These are phyloP conservation scores for Botrytis porri DNA, from an alignment of 2,329 filamentous ascomycete genomes.

Conservation along the genomic window DNA sequence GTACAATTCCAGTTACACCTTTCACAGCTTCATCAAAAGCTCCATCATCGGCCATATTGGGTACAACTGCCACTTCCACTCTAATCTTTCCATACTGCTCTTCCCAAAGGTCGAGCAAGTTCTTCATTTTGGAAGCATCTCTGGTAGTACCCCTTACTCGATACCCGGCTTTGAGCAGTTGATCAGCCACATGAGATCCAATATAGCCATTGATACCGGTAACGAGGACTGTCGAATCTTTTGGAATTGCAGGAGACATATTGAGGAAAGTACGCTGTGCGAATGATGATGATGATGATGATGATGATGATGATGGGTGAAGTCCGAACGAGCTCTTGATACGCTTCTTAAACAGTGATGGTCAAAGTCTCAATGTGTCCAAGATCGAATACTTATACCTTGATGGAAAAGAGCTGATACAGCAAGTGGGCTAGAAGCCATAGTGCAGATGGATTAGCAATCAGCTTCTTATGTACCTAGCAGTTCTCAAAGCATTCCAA, in stretches of 20 bases:
- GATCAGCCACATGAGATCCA: slow-evolving; percentile 42
- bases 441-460: background rate
- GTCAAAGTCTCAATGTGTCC: background rate
- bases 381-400: background rate
- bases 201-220: slow-evolving; percentile 46
- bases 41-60: slow-evolving; percentile 37
- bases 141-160: slow-evolving; percentile 47
- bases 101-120: slow-evolving; percentile 38
- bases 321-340: background rate
- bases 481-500: background rate
- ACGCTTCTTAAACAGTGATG: background rate
- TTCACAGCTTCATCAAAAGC: slow-evolving; percentile 35
- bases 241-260: slow-evolving; percentile 25
- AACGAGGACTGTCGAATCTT: slow-evolving; percentile 41
- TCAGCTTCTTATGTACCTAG: background rate
- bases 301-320: background rate
- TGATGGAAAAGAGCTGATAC: background rate
- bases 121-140: slow-evolving; percentile 37
- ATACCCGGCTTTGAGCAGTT: slow-evolving; percentile 43
- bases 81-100: slow-evolving; percentile 37
- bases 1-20: slow-evolving; percentile 39
- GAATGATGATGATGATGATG: background rate
- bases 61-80: slow-evolving; percentile 40
- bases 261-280: background rate
- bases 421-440: background rate